These are phyloP conservation scores for Crucihimalaya himalaica DNA, from an alignment of 345 rosid genomes.

Conservation along the genomic window DNA sequence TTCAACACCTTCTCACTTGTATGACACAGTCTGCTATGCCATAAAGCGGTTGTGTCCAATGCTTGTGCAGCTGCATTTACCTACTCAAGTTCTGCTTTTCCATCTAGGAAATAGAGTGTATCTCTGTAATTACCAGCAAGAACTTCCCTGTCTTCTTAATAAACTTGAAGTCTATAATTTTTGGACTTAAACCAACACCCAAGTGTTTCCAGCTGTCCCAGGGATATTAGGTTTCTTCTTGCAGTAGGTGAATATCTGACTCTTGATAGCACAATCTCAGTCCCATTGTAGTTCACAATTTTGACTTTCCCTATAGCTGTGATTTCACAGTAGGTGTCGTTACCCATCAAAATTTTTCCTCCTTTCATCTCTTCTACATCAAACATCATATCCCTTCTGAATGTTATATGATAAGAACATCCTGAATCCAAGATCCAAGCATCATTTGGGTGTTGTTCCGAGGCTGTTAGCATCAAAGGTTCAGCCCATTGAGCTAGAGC, in stretches of 20 bases:
- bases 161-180: not conserved
- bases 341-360: not conserved
- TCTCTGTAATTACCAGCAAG: not conserved
- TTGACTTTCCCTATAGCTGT: not conserved
- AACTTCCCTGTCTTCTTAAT: not conserved
- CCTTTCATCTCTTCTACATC: not conserved
- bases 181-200: not conserved
- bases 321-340: not conserved
- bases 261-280: not conserved
- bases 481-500: not conserved
- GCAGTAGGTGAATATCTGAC: not conserved
- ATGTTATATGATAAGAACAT: not conserved
- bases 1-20: not conserved
- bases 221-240: not conserved
- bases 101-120: not conserved
- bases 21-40: not conserved
- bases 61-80: not conserved
- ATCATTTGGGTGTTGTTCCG: not conserved
- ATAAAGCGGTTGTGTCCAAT: not conserved
- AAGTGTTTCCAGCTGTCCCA: not conserved
- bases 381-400: not conserved
- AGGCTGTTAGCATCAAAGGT: not conserved
- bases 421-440: not conserved
- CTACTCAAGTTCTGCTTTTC: not conserved
- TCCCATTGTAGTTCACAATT: not conserved